Evolutionary conservation across 176 grass and related monocot genomes (phyloP), one percentile per base, ranked within the genome.

Genomic region (Carex kokanica): DNA sequence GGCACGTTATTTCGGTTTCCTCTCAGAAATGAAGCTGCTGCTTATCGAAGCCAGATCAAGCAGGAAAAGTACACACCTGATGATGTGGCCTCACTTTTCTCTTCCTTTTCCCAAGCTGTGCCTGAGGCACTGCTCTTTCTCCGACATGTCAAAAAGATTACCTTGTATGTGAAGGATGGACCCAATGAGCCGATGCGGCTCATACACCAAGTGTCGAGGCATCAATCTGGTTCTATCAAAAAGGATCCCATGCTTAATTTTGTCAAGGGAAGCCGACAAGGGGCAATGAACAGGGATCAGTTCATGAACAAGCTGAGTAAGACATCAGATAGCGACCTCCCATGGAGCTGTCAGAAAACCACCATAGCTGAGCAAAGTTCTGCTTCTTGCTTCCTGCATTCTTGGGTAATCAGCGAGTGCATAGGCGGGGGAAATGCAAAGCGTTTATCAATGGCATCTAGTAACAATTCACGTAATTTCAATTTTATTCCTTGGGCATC

Each of bases 41-140:
- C 95, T 93, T 88, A 82, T 63, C 94, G 95, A 91, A 98, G 95
- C 81, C 86, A 98, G 89, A 98, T 98, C 90, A 98, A 94, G 84
- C 87, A 87, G 56, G 95, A 98, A 88, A 88, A 98, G 57, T 98
- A 98, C 85, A 64, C 95, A 54, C 91, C 92, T 23, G 88, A 93
- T 78, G 90, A 98, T 87, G 95, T 98, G 68, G 90, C 92, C 64
- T 87, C 86, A 62, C 95, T 98, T 77, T 93, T 98, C 54, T 88
- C 87, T 90, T 93, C 90, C 60, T 98, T 98, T 86, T 94, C 92
- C 31, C 90, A 98, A 88, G 89, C 88, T 89, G 87, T 91, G 75
- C 88, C 95, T 16, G 92, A 98, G 81, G 87, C 92, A 87, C 69
- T 98, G 73, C 87, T 98, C 82, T 98, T 98, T 84, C 92, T 98